Evolutionary conservation across 2,329 filamentous ascomycete species (phyloP).

Genomic region (Penicillium sp.): DNA sequence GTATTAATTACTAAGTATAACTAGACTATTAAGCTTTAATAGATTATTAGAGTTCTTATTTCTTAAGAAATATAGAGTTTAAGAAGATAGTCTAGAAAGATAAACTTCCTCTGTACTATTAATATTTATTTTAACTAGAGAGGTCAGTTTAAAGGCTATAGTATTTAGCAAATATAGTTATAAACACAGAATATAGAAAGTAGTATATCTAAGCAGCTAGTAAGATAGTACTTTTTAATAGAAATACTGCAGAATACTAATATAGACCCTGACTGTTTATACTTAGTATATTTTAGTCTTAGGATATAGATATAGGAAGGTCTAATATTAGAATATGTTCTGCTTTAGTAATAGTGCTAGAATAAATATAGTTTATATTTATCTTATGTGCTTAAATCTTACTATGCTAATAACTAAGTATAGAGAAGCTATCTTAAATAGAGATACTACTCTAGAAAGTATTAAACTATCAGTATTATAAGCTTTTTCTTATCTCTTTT

Average conservation of each 20-base stretch:
- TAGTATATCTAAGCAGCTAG: not conserved
- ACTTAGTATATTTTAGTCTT: not conserved
- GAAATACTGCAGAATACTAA: not conserved
- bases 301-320: not conserved
- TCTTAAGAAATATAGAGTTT: not conserved
- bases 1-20: not conserved
- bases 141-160: not conserved
- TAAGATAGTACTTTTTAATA: not conserved
- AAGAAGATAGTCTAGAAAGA: not conserved
- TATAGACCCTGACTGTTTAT: not conserved
- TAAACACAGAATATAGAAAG: not conserved
- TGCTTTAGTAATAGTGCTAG: not conserved
- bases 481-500: not conserved
- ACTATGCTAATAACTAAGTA: not conserved
- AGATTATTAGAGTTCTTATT: not conserved
- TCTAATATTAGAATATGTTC: not conserved
- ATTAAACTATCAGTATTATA: not conserved
- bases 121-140: not conserved
- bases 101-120: not conserved
- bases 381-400: not conserved
- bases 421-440: not conserved
- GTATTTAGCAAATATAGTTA: not conserved
- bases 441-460: not conserved
- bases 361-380: not conserved
- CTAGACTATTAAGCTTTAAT: not conserved